A percentile compares a stretch with the other conserved stretches of the same genome.
phyloP scores from a whole-genome alignment of 2,329 filamentous ascomycete genomes.

The Pseudocercospora vitis region DNA sequence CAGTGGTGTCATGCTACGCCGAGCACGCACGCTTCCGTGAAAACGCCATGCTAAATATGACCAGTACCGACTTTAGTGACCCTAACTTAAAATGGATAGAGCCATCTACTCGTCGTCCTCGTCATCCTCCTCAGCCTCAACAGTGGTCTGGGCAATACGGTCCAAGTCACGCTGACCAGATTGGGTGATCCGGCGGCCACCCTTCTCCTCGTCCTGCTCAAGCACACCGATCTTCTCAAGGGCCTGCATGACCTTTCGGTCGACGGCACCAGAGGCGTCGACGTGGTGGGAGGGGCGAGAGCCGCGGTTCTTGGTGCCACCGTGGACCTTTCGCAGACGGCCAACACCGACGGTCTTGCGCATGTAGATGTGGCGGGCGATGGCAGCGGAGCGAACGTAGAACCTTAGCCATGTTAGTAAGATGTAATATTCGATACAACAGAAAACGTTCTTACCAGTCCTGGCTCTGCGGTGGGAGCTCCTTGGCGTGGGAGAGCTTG shows the following conservation, averaged over 20 bases:
- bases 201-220: conserved; percentile 97
- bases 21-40: neutral
- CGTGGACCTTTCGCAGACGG: conserved; percentile 95
- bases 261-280: conserved; percentile 89
- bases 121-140: conserved; percentile 54
- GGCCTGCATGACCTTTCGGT: conserved; percentile 95
- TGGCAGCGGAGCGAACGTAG: conserved; percentile 84
- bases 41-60: neutral
- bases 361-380: conserved; percentile 98
- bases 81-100: no score
- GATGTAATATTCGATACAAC: neutral
- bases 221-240: conserved; percentile 99
- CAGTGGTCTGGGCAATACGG: conserved; percentile 58
- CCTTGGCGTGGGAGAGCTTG: conserved; percentile 95
- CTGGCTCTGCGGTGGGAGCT: conserved; percentile 95
- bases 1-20: neutral
- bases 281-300: conserved; percentile 90
- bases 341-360: conserved; percentile 99
- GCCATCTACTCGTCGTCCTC: conserved; percentile 39
- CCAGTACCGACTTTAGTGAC: neutral
- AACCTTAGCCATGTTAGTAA: conserved; percentile 47
- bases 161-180: conserved; percentile 98
- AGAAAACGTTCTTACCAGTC: conserved; percentile 77
- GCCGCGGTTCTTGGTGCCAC: conserved; percentile 88
- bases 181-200: conserved; percentile 97